Base-by-base conservation (phyloP, 192 early-diverging fungal genomes). In the Funneliformis geosporum region DNA sequence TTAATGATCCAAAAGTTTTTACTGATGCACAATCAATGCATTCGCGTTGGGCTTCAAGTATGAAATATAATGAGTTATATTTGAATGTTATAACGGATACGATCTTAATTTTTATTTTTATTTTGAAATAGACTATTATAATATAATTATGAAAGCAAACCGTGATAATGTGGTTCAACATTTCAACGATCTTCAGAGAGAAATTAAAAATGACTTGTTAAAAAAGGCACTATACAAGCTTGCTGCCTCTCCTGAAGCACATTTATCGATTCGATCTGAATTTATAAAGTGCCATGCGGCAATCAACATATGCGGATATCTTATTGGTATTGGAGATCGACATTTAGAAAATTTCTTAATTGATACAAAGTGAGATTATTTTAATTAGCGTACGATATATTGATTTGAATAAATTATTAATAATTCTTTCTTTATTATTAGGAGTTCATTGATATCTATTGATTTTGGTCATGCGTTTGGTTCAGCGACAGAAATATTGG, bases 381-480 rank as follows among this genome's bases (percentile, higher is more conserved):
- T n/a, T 11, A 1, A 25, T 5, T n/a, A 6, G 33, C 16, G 8
- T 18, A 10, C 5, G 5, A 33, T 4, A 23, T 28, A 33, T 0
- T 66, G 0, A 25, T 38, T 0, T 14, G 1, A 12, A 23, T 14
- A 27, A 16, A 38, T 65, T 27, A 65, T 65, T 65, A 33, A 27
- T 38, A 66, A 66, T 16, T 66, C 33, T 33, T 8, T 8, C 16
- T 33, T 11, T 33, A 80, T 89, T 79, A 89, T 85, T 60, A 89
- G 82, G 79, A 93, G 94, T 14, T 84, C 87, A 39, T 78, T 95
- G 21, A 86, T 95, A 23, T 88, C 89, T 0, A 95, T 95, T 79
- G 94, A 95, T 85, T 95, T 95, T 78, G 94, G 94, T 0, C 93
- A 94, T 75, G 94, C 94, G 4, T 95, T 95, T 84, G 94, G 94